Evolutionary conservation across 2,329 filamentous ascomycete genomes (phyloP), one percentile per base, ranked within the genome.

Genomic region (Dothistroma septosporum): DNA sequence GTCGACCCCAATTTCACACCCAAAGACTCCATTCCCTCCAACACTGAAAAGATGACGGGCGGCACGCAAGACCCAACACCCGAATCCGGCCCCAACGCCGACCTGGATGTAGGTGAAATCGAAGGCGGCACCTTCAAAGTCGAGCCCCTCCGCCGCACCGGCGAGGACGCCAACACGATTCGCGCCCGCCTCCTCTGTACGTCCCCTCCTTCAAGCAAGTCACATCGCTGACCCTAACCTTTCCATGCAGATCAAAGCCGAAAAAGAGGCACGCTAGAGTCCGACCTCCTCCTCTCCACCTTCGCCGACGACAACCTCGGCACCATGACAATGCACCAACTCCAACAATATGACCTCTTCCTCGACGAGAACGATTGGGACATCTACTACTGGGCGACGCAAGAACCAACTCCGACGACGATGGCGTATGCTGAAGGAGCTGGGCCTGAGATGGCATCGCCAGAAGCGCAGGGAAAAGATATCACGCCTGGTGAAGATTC

Each of bases 341-440:
- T 97, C 69, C 77, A 84, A 69, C 85, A 96, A 76, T 97, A 94
- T 80, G 93, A 97, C 75, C 80, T 83, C 31, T 95, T 99, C 80
- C 86, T 99, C 59, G 94, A 99, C 77, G 94, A 99, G 79, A 99
- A 99, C 77, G 94, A 99, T 80, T 99, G 94, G 94, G 94, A 99
- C 75, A 97, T 99, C 64, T 99, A 99, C 82, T 99, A 99, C 83
- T 99, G 94, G 94, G 91, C 90, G 3, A 99, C 94, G 16, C 94
- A 99, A 77, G 87, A 91, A 69, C 82, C 87, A 12, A 78, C 83
- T 4, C 78, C 81, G 1, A 83, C 83, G n/a, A 82, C 85, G 35
- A 75, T 80, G 57, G 80, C 85, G 60, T 80, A 80, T 52, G 81
- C 82, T 5, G 83, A 85, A 66, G 81, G 83, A 31, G 78, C 76